Conservation (phyloP, 768 basidiomycete genomes). For the Termitomyces sp. region DNA sequence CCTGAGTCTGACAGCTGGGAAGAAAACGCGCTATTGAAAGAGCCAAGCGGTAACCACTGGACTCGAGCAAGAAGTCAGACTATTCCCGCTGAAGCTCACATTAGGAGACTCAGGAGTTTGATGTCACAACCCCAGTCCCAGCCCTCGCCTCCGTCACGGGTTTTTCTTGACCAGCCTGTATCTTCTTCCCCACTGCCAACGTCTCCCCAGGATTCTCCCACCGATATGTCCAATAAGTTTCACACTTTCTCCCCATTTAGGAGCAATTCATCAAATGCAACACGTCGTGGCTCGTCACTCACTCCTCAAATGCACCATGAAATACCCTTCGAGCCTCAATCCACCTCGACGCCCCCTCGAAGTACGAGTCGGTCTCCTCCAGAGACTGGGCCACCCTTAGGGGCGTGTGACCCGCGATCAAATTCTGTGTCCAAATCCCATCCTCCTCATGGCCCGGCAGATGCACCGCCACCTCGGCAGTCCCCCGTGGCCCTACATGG, state of each 20-base stretch:
- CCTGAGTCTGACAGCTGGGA: background rate
- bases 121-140: background rate
- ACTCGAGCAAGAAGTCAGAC: background rate
- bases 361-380: background rate
- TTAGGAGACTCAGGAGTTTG: background rate
- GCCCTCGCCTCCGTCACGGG: background rate
- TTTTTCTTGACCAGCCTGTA: background rate
- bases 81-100: no score
- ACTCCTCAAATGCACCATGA: background rate
- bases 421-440: background rate
- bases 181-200: background rate
- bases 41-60: background rate
- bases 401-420: background rate
- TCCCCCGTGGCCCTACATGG: background rate
- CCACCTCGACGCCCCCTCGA: conserved; percentile 5
- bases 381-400: background rate
- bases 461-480: conserved; percentile 3
- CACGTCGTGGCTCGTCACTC: background rate
- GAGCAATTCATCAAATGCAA: background rate
- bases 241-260: background rate
- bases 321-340: conserved; percentile 3
- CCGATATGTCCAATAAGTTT: background rate
- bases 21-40: background rate
- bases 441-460: background rate
- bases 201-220: background rate